phyloP scores from a whole-genome alignment of 305 asterid genomes.

The Petunia hybrid region DNA sequence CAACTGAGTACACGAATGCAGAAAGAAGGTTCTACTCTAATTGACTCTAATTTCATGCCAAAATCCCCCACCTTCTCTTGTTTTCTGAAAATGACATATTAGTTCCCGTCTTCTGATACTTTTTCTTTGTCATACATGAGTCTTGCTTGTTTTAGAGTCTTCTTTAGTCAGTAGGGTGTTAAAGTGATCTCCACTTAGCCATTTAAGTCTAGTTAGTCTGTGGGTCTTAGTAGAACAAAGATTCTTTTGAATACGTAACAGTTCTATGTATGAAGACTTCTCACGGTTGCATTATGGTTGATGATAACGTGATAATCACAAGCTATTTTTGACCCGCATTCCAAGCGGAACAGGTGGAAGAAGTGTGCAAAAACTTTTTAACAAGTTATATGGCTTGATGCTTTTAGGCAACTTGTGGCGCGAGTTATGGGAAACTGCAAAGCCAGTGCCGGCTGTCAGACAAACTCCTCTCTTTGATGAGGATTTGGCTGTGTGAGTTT shows the following conservation, averaged over 20 bases:
- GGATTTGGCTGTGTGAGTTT: conserved; percentile 96
- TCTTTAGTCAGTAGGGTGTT: background rate
- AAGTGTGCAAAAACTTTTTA: conserved; percentile 5
- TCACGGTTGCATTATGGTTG: background rate
- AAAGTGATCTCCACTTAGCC: background rate
- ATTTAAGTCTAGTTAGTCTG: conserved; percentile 5
- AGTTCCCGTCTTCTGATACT: background rate
- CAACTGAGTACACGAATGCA: conserved; percentile 98
- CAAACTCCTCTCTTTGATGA: conserved; percentile 96
- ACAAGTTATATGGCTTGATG: conserved; percentile 32
- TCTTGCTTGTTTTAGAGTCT: background rate
- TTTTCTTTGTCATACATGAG: background rate
- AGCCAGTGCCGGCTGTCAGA: conserved; percentile 89
- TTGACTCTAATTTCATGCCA: conserved; percentile 22
- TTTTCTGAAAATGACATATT: conserved; percentile 9
- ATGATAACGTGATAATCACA: background rate
- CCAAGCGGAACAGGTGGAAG: background rate
- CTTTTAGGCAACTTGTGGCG: conserved; percentile 94
- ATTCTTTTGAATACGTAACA: conserved; percentile 8
- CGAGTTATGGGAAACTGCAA: conserved; percentile 97
- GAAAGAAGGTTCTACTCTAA: conserved; percentile 78
- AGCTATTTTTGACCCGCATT: background rate
- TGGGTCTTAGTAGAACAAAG: background rate
- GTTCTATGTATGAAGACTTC: background rate
- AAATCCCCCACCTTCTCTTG: background rate